Conservation (phyloP, 75 land plant genomes). For the Pinus albicaulis region DNA sequence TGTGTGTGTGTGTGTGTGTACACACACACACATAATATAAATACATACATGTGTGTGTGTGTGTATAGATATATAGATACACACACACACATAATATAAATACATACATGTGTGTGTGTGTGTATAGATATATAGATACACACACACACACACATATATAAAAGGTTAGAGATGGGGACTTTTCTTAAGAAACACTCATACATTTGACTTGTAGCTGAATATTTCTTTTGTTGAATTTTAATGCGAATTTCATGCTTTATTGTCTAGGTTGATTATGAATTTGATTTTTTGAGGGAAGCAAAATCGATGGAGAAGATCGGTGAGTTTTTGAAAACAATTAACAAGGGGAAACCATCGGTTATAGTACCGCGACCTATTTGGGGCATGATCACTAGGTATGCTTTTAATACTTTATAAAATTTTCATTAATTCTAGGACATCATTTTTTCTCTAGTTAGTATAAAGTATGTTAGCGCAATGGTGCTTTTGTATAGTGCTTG, state of each 20-base stretch:
- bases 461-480: not conserved
- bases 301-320: constrained; percentile 86
- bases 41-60: too few species aligned
- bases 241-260: not conserved
- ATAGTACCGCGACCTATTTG: constrained; percentile 64
- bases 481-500: not conserved
- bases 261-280: constrained; percentile 84
- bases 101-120: too few species aligned
- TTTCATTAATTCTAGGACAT: not conserved
- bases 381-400: constrained; percentile 73
- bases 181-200: not conserved
- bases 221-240: not conserved
- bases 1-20: too few species aligned
- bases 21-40: too few species aligned
- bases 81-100: too few species aligned
- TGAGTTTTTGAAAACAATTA: constrained; percentile 40
- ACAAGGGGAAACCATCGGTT: constrained; percentile 65
- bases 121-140: too few species aligned
- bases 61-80: too few species aligned
- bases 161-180: not conserved
- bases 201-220: not conserved
- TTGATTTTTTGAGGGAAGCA: constrained; percentile 89
- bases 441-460: not conserved
- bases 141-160: too few species aligned
- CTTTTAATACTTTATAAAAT: not conserved